Evolutionary conservation across 331 rosid genomes (phyloP).

Genomic region (Stylosanthes scabra): DNA sequence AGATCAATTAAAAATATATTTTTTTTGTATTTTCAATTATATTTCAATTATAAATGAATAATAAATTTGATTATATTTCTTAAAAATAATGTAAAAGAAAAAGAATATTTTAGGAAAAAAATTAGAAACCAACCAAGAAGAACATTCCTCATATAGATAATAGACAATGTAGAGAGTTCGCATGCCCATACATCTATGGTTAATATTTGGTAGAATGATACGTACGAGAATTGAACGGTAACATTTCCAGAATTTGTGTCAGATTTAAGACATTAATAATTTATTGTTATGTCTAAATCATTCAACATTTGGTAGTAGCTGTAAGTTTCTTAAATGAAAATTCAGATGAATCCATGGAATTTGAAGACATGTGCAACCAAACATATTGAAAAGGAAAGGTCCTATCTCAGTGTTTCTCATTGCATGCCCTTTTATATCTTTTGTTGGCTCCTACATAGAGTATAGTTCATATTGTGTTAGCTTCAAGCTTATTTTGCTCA

Average conservation of each 20-base stretch:
- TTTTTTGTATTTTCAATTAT: too few species aligned
- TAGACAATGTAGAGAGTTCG: neutral
- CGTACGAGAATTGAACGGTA: neutral
- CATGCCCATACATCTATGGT: neutral
- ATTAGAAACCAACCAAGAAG: too few species aligned
- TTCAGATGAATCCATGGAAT: too few species aligned
- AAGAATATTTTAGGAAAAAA: too few species aligned
- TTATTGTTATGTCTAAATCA: neutral
- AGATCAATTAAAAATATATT: too few species aligned
- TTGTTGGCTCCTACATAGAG: constrained; percentile 19
- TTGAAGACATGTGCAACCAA: neutral
- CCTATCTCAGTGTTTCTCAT: neutral
- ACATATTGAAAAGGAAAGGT: neutral
- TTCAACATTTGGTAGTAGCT: neutral
- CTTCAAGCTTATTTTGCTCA: neutral
- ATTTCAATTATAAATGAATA: too few species aligned
- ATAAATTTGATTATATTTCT: too few species aligned
- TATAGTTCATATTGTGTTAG: constrained; percentile 10
- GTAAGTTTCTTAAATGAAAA: too few species aligned
- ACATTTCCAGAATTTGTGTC: neutral
- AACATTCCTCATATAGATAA: too few species aligned
- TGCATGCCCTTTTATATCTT: constrained; percentile 13
- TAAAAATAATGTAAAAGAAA: too few species aligned
- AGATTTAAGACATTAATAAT: neutral
- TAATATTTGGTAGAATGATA: neutral